Evolutionary conservation across 345 rosid species (phyloP).

Genomic region (Alliaria petiolata): DNA sequence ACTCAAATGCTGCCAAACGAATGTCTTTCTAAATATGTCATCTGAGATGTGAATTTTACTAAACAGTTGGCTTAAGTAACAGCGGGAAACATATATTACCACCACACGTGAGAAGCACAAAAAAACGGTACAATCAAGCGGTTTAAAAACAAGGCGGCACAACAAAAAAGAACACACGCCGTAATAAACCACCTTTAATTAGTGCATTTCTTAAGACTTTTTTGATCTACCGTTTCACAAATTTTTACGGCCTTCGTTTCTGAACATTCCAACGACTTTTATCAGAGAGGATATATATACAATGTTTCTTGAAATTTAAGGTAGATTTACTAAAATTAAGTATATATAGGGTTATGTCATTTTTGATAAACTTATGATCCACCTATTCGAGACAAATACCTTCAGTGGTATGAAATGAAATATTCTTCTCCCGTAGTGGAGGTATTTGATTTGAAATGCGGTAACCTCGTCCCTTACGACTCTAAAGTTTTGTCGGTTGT

Average conservation of each 20-base stretch:
- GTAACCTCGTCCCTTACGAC: slow-evolving; percentile 1
- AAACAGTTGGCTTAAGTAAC: neutral
- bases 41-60: neutral
- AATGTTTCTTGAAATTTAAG: neutral
- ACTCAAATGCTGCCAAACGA: neutral
- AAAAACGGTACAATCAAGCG: neutral
- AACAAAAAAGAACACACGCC: neutral
- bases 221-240: neutral
- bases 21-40: neutral
- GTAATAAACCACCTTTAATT: neutral
- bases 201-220: neutral
- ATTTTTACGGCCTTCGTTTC: neutral
- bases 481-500: neutral
- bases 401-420: slow-evolving; percentile 10
- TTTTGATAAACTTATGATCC: neutral
- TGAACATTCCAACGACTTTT: neutral
- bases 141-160: no score
- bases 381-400: neutral
- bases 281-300: neutral
- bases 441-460: neutral
- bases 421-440: slow-evolving; percentile 1
- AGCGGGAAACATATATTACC: neutral
- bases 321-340: neutral
- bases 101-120: neutral
- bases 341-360: neutral